Evolutionary conservation across 1,284 basidiomycete species (phyloP), one percentile per base, ranked within the genome.

Genomic region (Trichosporon sp.): DNA sequence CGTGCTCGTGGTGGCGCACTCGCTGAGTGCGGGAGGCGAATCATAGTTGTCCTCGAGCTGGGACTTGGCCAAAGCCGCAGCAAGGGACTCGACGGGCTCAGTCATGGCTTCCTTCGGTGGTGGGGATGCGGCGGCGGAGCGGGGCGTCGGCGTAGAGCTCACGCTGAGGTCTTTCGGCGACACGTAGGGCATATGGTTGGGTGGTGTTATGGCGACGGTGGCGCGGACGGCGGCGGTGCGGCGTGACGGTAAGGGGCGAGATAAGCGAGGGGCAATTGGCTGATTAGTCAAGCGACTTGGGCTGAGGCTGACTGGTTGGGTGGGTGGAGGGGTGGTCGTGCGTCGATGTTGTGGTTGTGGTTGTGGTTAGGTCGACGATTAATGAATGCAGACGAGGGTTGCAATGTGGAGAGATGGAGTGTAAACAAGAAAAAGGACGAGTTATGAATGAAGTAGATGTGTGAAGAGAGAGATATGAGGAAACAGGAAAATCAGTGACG

Each of bases 161-260:
- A 51, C 63, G 37, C 63, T 64, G 2, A 65, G 32, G 63, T 69
- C 68, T 48, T 69, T 69, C 6, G 68, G 68, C 35, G 68, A 65
- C 19, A 69, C 37, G 46, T 69, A 69, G n/a, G 68, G 68, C 68
- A 69, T 69, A 10, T n/a, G 8, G 63, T 48, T 21, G 37, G 40
- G 38, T 35, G 67, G 8, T 21, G 19, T 26, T n/a, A 21, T 54
- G 51, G 51, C 51, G 51, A 11, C 51, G 21, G 51, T 40, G 38
- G 38, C 12, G 38, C 26, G 8, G 38, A 12, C 12, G 38, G 51
- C 51, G 21, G 51, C 51, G 51, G 51, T 46, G 43, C 19, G n/a
- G 51, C 51, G 51, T 51, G 48, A 51, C 51, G 19, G 14, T 54
- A 21, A 21, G 51, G 19, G 51, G 51, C 51, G 51, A 54, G 51